Percentiles rank a stretch among this genome's conserved stretches.
Evolutionary conservation across 768 basidiomycete species (phyloP).

Genomic region (Pulveroboletus sp.): DNA sequence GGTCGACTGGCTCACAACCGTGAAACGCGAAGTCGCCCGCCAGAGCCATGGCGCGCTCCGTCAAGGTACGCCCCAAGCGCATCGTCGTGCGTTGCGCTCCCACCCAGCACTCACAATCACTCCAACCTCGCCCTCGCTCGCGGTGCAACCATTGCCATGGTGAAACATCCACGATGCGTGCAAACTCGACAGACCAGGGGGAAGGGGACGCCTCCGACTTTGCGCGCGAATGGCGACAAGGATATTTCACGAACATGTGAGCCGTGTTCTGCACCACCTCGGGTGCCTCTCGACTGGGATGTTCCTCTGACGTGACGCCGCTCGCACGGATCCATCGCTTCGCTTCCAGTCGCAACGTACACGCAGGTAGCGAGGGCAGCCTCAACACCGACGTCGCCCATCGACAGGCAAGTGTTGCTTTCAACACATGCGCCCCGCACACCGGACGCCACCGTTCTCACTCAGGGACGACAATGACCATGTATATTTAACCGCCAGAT

Average conservation of each 20-base stretch:
- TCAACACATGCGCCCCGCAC: too few relatives aligned
- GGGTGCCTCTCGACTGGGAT: too few relatives aligned
- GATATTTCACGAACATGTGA: conserved; percentile 35
- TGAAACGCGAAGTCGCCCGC: conserved; percentile 16
- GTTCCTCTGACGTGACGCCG: too few relatives aligned
- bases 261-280: not conserved
- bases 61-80: conserved; percentile 9
- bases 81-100: too few relatives aligned
- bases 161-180: not conserved
- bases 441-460: not conserved
- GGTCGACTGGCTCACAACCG: conserved; percentile 38
- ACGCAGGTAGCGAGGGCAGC: conserved; percentile 43
- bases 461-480: too few relatives aligned
- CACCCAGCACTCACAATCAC: too few relatives aligned
- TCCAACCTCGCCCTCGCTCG: too few relatives aligned
- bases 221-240: conserved; percentile 52
- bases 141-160: too few relatives aligned
- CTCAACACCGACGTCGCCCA: conserved; percentile 53
- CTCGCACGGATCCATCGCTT: too few relatives aligned
- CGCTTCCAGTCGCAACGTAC: conserved; percentile 36
- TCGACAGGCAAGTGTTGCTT: conserved; percentile 1
- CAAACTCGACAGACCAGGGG: conserved; percentile 9
- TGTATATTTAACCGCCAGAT: conserved; percentile 34
- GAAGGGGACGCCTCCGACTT: conserved; percentile 32
- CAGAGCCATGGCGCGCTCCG: conserved; percentile 10